Percentiles rank a stretch among this genome's conserved stretches.
Evolutionary conservation across 2,329 filamentous ascomycete genomes (phyloP).

Genomic region (Diaporthe caulivora): DNA sequence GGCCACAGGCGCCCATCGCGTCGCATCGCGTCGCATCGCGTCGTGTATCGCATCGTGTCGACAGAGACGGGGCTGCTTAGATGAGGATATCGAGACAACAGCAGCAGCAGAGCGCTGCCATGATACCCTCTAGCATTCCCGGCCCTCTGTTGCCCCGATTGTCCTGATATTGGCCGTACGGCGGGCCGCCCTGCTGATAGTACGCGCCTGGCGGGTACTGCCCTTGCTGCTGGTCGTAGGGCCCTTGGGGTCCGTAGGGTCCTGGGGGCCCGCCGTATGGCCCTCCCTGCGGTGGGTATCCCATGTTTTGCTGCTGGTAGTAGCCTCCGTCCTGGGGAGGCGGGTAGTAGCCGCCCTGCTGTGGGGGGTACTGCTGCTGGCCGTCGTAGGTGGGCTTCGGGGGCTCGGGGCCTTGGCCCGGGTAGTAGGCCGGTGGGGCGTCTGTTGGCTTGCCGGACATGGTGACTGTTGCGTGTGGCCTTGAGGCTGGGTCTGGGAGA

Average conservation of each 20-base stretch:
- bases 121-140: constrained; percentile 33
- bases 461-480: neutral
- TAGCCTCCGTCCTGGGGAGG: constrained; percentile 15
- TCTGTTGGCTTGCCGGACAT: constrained; percentile 37
- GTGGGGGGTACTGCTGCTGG: constrained; percentile 17
- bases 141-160: constrained; percentile 31
- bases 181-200: constrained; percentile 34
- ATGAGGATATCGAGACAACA: constrained; percentile 40
- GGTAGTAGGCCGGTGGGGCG: constrained; percentile 37
- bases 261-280: constrained; percentile 31
- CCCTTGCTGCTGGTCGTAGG: constrained; percentile 18
- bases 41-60: neutral
- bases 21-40: neutral
- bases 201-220: constrained; percentile 25
- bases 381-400: constrained; percentile 35
- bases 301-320: constrained; percentile 29
- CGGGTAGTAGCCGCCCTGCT: constrained; percentile 12
- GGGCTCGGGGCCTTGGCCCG: constrained; percentile 31
- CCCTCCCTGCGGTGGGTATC: constrained; percentile 23
- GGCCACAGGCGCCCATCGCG: neutral
- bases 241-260: neutral
- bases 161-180: constrained; percentile 33
- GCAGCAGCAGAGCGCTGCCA: constrained; percentile 38
- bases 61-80: neutral
- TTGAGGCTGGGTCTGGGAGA: neutral